Conservation (phyloP, 768 basidiomycete species). For the Psilocybe tampanensis region DNA sequence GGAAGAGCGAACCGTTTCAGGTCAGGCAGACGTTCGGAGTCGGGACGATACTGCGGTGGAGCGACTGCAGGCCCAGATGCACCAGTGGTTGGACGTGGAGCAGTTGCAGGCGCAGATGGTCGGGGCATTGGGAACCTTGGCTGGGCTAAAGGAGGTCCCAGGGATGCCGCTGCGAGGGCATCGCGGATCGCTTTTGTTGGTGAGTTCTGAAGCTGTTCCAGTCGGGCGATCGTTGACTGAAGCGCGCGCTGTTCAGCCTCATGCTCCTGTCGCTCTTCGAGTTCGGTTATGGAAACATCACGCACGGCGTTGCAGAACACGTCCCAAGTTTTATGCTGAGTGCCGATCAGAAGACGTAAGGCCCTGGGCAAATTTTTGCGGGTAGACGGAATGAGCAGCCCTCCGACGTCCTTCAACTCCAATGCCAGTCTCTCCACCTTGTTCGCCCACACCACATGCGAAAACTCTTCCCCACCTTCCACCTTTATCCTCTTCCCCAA, state of each 20-base stretch:
- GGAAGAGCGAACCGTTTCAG: background rate
- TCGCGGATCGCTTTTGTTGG: background rate
- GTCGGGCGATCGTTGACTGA: background rate
- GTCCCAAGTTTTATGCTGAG: conserved; percentile 11
- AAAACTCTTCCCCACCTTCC: conserved; percentile 16
- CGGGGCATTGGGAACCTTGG: no score
- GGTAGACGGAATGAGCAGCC: conserved; percentile 11
- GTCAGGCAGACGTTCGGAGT: background rate
- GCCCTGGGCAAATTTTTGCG: conserved; percentile 10
- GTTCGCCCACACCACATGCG: conserved; percentile 26
- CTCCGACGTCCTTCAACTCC: conserved; percentile 12
- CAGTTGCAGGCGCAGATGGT: no score
- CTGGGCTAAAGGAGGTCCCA: background rate
- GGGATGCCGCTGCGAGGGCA: background rate
- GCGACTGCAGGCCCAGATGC: background rate
- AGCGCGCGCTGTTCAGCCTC: no score
- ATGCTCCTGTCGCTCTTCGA: conserved; percentile 4
- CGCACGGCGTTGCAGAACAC: conserved; percentile 15
- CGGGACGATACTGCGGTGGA: background rate
- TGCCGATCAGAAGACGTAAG: background rate
- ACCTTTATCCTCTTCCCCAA: conserved; percentile 15
- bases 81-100: background rate
- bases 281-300: background rate
- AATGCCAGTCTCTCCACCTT: conserved; percentile 17
- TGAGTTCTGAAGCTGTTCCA: background rate